Base-by-base conservation (phyloP, 225 moss, liverwort and hornwort species). In the Bryoerythrophyllum caledonicum region DNA sequence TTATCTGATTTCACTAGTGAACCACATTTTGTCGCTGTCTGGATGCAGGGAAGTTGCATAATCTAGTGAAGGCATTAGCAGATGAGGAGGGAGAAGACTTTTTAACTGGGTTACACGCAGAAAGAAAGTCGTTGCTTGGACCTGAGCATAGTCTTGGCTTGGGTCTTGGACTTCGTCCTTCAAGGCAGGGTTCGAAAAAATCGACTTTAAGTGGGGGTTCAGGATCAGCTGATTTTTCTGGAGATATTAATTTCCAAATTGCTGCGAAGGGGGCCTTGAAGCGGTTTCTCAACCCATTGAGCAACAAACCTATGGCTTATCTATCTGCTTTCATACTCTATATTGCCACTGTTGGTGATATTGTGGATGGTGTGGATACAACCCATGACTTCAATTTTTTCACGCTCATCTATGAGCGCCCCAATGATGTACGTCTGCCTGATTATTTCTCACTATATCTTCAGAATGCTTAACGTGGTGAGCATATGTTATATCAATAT, bases 351-450 rank as follows among this genome's bases (percentile, higher is more conserved):
- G 90, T 96, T 73, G 96, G 96, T 53, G 96, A 99, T 65, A 93
- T 99, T 59, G 99, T 99, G 38, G 99, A 99, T 83, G 99, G 99
- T 65, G 93, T 90, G 41, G 99, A 99, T 80, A 99, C 99, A 30
- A 99, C 99, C 34, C 99, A 99, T 80, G 99, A 99, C 87, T 99
- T 91, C 82, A 99, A 99, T 78, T 99, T 88, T 74, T 99, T 99
- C 82, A 90, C 93, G 56, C 88, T 99, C 70, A 90, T 99, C 43
- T 95, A 92, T 68, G 95, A 95, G 76, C 93, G 93, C 46, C 95
- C 99, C 1, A 99, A 91, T 86, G 99, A 99, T 86, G 99, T 99
- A 88, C 48, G 85, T 64, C 41, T 72, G n/a, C 68, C 76, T 68
- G 30, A 68, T 53, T 64, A 19, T 37, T 61, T 35, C 60, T 61